Base-by-base conservation (phyloP, 1,284 basidiomycete genomes). In the Melampsora larici-populina region DNA sequence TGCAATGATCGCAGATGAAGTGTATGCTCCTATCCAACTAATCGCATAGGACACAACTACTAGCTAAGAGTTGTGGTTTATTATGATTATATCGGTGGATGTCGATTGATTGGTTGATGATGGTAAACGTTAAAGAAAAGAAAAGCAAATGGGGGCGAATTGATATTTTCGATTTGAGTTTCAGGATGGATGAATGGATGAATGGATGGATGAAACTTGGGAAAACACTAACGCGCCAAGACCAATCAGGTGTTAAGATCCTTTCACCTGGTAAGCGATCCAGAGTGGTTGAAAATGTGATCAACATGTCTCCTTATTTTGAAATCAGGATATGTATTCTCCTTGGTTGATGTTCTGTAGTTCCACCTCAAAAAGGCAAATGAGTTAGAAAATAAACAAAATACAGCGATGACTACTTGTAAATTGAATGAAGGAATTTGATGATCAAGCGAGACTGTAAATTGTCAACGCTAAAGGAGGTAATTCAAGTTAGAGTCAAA, bases 1-100 rank as follows among this genome's bases (percentile, higher is more conserved):
- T 21, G 71, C 62, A 29, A 75, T 75, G 49, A 75, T 75, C 15
- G 73, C 64, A 29, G 48, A 75, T n/a, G 73, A 67, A 7, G 71
- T 74, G 63, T 64, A 74, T 33, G 71, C 62, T 13, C 71, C 71
- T 46, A 74, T 64, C 71, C 71, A 74, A 36, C 65, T 67, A 65
- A 75, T 75, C n/a, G 73, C 64, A 51, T 55, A 68, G 6, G 73
- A 75, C 51, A 75, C 63, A 9, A 75, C 40, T 36, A 75, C 65
- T 24, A 75, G 65, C 73, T 75, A 65, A 49, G 43, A 51, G 26
- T 11, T 46, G 46, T 18, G 17, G 46, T 46, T 43, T 43, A 40
- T 33, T 43, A 31, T 40, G 64, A 40, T 29, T 17, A 24, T 29
- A 29, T 26, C 58, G 24, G 31, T 62, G 18, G 31, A 62, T 26